phyloP scores from a whole-genome alignment of 305 asterid genomes.

The Solanum chacoense region DNA sequence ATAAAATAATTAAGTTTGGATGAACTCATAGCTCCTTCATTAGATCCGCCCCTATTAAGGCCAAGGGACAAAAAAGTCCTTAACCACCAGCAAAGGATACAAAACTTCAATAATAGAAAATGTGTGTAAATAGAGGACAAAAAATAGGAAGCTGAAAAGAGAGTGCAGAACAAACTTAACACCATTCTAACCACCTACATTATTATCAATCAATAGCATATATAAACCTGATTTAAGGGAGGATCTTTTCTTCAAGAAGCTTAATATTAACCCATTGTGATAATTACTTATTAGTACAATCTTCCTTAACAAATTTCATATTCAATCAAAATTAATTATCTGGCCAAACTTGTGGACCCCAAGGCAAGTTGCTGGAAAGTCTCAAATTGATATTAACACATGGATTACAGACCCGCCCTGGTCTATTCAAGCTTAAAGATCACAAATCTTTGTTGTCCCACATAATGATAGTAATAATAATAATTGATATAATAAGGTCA shows the following conservation, averaged over 20 bases:
- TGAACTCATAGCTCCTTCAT: neutral
- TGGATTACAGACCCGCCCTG: constrained; percentile 9
- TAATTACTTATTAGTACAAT: constrained; percentile 4
- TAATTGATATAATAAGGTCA: neutral
- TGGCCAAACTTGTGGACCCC: constrained; percentile 32
- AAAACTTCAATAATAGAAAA: neutral
- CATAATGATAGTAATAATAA: neutral
- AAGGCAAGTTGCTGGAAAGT: constrained; percentile 3
- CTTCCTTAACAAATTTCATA: constrained; percentile 24
- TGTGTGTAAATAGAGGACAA: neutral
- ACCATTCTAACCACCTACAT: neutral
- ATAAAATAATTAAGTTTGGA: neutral
- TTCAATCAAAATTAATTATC: constrained; percentile 5
- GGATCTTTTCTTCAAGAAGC: neutral
- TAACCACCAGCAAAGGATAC: neutral
- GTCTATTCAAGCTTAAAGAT: constrained; percentile 14
- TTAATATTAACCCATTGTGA: neutral
- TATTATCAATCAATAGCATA: neutral
- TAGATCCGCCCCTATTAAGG: neutral
- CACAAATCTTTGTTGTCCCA: constrained; percentile 15
- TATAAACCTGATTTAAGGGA: neutral
- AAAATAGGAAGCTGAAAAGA: constrained; percentile 1
- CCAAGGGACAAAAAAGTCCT: neutral
- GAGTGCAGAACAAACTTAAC: constrained; percentile 16
- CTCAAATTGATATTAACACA: constrained; percentile 11